Conservation (phyloP, 2,329 filamentous ascomycete species). For the Arthrobotrys musiformis region DNA sequence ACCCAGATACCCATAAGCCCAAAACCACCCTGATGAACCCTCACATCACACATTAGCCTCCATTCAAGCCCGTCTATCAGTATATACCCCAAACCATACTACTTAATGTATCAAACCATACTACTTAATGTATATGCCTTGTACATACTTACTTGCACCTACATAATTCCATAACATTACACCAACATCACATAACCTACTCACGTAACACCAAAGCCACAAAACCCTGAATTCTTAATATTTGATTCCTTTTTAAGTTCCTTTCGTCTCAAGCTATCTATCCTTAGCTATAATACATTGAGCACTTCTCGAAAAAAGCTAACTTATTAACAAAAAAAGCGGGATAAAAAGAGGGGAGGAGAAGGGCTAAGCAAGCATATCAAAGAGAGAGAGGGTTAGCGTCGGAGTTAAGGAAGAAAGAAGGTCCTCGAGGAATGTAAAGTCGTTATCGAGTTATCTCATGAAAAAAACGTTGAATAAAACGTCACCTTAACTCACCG, state of each 20-base stretch:
- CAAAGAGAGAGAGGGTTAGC: neutral
- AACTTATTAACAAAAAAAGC: neutral
- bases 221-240: too few relatives aligned
- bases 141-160: neutral
- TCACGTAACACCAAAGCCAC: neutral
- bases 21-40: too few relatives aligned
- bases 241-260: neutral
- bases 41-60: too few relatives aligned
- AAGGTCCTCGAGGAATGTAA: constrained; percentile 1
- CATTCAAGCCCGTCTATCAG: too few relatives aligned
- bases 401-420: neutral
- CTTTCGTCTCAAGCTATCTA: constrained; percentile 14
- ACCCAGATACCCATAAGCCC: too few relatives aligned
- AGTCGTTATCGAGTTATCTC: constrained; percentile 18
- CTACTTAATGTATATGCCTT: neutral
- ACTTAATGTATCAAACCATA: neutral
- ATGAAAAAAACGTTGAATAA: too few relatives aligned
- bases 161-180: too few relatives aligned
- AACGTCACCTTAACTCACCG: neutral
- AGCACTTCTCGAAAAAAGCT: neutral
- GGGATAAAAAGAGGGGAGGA: neutral
- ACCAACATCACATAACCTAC: neutral
- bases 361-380: neutral
- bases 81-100: neutral
- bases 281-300: constrained; percentile 9